Percentiles rank a stretch among this genome's conserved stretches.
phyloP scores from a whole-genome alignment of 306 rosid species.

The Glycine soja region DNA sequence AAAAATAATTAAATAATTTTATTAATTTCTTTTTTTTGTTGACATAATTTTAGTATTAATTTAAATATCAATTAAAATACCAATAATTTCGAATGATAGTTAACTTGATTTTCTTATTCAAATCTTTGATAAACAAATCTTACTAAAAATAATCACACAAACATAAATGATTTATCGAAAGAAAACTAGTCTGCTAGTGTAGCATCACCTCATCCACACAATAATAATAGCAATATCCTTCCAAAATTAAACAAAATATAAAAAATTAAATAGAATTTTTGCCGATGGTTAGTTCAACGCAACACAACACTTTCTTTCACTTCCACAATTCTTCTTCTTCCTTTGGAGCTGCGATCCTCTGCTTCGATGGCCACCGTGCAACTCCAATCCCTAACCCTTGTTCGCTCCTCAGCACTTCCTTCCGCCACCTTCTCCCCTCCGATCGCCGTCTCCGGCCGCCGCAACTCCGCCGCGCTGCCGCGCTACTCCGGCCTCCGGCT shows the following conservation, averaged over 20 bases:
- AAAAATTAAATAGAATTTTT: background rate
- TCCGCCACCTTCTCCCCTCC: constrained; percentile 52
- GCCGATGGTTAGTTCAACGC: background rate
- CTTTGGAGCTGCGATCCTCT: constrained; percentile 58
- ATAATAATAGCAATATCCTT: background rate
- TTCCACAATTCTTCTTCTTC: constrained; percentile 2
- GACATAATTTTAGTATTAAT: too few relatives aligned
- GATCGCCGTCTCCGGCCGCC: constrained; percentile 50
- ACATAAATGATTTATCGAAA: background rate
- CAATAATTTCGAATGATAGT: too few relatives aligned
- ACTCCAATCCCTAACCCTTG: constrained; percentile 63
- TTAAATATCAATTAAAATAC: too few relatives aligned
- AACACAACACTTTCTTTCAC: background rate
- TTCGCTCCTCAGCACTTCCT: constrained; percentile 60
- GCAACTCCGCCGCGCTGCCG: constrained; percentile 47
- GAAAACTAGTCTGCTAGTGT: background rate
- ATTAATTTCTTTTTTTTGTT: too few relatives aligned
- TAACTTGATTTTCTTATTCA: too few relatives aligned
- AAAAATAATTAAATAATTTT: too few relatives aligned
- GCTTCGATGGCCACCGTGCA: constrained; percentile 74
- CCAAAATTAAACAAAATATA: constrained; percentile 1
- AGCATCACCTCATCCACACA: constrained; percentile 16
- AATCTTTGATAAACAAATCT: too few relatives aligned
- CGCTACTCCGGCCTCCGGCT: constrained; percentile 68
- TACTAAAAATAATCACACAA: too few relatives aligned